These are phyloP conservation scores for Botrytis elliptica DNA, from an alignment of 2,329 filamentous ascomycete species.

Conservation along the genomic window DNA sequence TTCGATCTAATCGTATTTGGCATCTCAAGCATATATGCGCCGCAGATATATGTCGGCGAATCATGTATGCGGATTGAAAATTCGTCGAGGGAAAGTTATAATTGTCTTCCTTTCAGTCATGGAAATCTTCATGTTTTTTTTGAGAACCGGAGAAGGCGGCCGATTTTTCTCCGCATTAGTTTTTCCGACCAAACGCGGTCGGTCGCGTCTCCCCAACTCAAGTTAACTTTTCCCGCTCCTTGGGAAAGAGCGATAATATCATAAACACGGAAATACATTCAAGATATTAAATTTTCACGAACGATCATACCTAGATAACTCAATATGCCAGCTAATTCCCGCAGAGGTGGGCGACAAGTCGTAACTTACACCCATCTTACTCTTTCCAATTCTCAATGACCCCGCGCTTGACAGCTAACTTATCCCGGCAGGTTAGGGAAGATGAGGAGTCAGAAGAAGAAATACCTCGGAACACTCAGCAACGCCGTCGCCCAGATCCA, in stretches of 20 bases:
- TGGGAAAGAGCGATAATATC: background rate
- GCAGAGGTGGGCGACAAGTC: conserved; percentile 3
- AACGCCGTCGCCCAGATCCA: conserved; percentile 24
- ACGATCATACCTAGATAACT: no score
- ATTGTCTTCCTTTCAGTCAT: background rate
- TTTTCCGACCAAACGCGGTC: conserved; percentile 12
- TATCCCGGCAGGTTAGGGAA: conserved; percentile 27
- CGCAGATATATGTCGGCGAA: conserved; percentile 30
- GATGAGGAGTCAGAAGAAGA: conserved; percentile 35
- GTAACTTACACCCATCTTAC: background rate
- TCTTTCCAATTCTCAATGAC: conserved; percentile 7
- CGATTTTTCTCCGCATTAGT: background rate
- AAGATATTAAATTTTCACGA: background rate
- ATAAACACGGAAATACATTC: background rate
- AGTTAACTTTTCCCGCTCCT: background rate
- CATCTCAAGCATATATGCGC: conserved; percentile 40
- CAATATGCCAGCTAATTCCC: conserved; percentile 4
- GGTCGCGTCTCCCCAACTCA: conserved; percentile 7
- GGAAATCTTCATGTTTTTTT: conserved; percentile 12
- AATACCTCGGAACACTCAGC: conserved; percentile 30
- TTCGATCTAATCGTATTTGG: conserved; percentile 33
- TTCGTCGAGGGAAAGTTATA: background rate
- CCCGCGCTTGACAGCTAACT: conserved; percentile 17
- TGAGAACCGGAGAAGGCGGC: conserved; percentile 4
- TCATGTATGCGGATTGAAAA: conserved; percentile 39